Evolutionary conservation across 2,329 filamentous ascomycete species (phyloP).

Genomic region (Fusarium oligoseptatum): DNA sequence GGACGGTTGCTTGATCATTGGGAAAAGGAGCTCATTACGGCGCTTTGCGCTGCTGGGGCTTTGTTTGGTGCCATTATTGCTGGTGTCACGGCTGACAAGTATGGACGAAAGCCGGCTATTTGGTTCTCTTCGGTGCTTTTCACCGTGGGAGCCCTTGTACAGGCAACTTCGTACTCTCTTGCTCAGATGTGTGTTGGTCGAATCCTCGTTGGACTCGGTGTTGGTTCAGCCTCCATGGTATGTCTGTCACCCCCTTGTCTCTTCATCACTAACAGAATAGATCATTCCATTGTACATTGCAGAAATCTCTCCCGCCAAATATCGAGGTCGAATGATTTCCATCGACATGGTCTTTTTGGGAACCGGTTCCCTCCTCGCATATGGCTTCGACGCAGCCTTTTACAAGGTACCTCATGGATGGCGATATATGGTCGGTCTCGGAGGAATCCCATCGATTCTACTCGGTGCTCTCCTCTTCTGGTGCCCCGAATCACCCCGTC

Average conservation of each 20-base stretch:
- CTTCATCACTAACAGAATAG: slow-evolving; percentile 1
- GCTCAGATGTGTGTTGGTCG: slow-evolving; percentile 40
- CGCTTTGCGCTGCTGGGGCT: slow-evolving; percentile 38
- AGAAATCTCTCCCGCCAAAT: slow-evolving; percentile 41
- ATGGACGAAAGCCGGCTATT: slow-evolving; percentile 35
- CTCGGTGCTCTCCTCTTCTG: slow-evolving; percentile 33
- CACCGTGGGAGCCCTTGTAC: slow-evolving; percentile 38
- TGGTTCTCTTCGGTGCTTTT: slow-evolving; percentile 38
- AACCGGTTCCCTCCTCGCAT: slow-evolving; percentile 36
- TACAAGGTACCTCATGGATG: slow-evolving; percentile 48
- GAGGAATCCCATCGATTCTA: slow-evolving; percentile 36
- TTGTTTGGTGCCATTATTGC: slow-evolving; percentile 40
- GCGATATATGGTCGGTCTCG: slow-evolving; percentile 38
- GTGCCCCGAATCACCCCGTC: slow-evolving; percentile 40
- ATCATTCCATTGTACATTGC: slow-evolving; percentile 46
- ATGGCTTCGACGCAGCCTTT: slow-evolving; percentile 50
- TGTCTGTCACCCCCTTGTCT: slow-evolving; percentile 4
- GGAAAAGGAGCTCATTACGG: slow-evolving; percentile 40
- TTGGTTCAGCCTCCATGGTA: slow-evolving; percentile 58
- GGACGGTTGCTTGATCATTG: slow-evolving; percentile 12
- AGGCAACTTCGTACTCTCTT: slow-evolving; percentile 34
- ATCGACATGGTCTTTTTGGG: slow-evolving; percentile 42
- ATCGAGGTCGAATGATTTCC: slow-evolving; percentile 43
- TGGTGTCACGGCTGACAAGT: slow-evolving; percentile 40
- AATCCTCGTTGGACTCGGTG: slow-evolving; percentile 54